phyloP scores from a whole-genome alignment of 2,329 filamentous ascomycete genomes.

The Fusarium pseudoanthophilum region DNA sequence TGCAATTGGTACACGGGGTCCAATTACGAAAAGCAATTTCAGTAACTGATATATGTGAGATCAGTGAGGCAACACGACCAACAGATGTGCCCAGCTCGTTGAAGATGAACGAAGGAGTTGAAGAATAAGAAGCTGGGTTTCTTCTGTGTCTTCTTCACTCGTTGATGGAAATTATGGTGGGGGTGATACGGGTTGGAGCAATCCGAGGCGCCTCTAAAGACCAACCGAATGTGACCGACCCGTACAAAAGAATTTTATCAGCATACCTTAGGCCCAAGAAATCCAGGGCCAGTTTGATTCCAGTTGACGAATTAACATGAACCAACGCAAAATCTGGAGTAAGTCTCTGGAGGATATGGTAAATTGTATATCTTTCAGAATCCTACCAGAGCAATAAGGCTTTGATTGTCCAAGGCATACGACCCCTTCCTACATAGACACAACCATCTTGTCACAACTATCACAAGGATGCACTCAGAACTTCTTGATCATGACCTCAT shows the following conservation, averaged over 20 bases:
- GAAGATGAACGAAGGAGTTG: not conserved
- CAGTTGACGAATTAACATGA: not conserved
- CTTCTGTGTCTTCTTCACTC: not conserved
- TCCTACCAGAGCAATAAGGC: not conserved
- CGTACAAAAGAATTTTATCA: not conserved
- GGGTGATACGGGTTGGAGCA: slow-evolving; percentile 33
- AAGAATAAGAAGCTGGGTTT: slow-evolving; percentile 2
- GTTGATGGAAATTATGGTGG: slow-evolving; percentile 30
- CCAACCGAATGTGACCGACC: slow-evolving; percentile 19
- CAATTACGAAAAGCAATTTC: not conserved
- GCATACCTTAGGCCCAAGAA: not conserved
- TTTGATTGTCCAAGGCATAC: not conserved
- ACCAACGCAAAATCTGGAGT: not conserved
- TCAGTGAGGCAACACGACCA: not conserved
- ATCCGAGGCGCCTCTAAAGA: slow-evolving; percentile 20
- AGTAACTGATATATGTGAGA: not conserved
- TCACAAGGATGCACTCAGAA: slow-evolving; percentile 1
- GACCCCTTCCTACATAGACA: not conserved
- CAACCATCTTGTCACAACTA: not conserved
- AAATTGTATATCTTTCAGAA: slow-evolving; percentile 2
- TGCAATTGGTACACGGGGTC: not conserved
- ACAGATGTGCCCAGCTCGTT: not conserved
- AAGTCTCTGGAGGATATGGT: not conserved
- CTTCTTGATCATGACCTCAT: slow-evolving; percentile 53
- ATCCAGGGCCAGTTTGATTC: not conserved